Percentiles rank a stretch among this genome's conserved stretches.
phyloP scores from a whole-genome alignment of 2,329 filamentous ascomycete genomes.

The Colletotrichum lentis region DNA sequence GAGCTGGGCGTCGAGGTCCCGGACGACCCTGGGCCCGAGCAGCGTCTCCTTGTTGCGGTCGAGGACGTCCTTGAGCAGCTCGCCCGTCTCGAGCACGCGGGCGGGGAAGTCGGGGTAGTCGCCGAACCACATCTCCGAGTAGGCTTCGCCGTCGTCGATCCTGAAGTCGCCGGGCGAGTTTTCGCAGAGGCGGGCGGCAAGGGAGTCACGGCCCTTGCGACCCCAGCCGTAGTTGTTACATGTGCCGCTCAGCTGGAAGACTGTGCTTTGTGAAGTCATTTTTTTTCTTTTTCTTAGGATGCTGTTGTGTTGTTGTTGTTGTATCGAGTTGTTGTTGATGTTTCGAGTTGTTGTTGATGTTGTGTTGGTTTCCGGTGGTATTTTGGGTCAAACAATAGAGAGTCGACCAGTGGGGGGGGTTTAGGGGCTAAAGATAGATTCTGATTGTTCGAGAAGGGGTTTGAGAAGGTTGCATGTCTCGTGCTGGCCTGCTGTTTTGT shows the following conservation, averaged over 20 bases:
- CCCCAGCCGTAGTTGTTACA: conserved; percentile 75
- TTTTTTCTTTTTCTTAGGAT: no score
- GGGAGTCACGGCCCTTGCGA: conserved; percentile 69
- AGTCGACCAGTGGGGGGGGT: neutral
- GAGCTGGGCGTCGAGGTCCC: conserved; percentile 68
- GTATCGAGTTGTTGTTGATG: neutral
- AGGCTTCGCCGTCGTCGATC: conserved; percentile 69
- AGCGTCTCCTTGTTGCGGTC: conserved; percentile 68
- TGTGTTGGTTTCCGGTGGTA: neutral
- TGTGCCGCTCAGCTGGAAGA: conserved; percentile 57
- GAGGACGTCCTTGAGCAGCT: conserved; percentile 71
- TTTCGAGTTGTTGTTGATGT: neutral
- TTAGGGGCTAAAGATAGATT: neutral
- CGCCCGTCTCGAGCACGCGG: conserved; percentile 67
- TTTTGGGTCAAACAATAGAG: no score
- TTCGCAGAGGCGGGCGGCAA: conserved; percentile 71
- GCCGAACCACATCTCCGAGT: conserved; percentile 78
- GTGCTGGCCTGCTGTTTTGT: neutral
- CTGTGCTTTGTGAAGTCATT: conserved; percentile 41
- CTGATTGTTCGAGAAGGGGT: neutral
- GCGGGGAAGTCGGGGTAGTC: conserved; percentile 77
- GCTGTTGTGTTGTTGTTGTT: neutral
- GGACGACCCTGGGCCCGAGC: conserved; percentile 68
- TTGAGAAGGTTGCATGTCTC: neutral
- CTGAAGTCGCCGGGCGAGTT: conserved; percentile 71